These are phyloP conservation scores for Amylostereum areolatum DNA, from an alignment of 1,284 basidiomycete genomes.

Conservation along the genomic window DNA sequence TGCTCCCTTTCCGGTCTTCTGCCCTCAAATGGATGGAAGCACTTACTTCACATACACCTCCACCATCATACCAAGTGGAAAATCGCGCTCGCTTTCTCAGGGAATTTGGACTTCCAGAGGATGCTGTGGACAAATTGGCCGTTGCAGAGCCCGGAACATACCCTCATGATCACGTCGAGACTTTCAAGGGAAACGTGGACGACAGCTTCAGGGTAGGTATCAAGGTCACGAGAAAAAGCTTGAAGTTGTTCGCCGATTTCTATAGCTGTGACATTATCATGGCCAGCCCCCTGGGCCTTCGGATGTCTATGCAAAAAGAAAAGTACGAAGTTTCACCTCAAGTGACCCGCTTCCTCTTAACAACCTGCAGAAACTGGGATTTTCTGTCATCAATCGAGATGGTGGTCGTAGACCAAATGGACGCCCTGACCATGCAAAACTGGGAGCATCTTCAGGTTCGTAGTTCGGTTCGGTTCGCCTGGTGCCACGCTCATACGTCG, in stretches of 20 bases:
- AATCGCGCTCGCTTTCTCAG: conserved; percentile 77
- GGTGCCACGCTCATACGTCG: conserved; percentile 1
- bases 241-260: conserved; percentile 86
- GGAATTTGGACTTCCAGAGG: conserved; percentile 82
- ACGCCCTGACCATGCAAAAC: conserved; percentile 96
- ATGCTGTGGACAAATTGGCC: conserved; percentile 78
- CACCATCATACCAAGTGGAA: conserved; percentile 71
- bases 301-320: conserved; percentile 93
- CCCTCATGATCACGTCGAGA: conserved; percentile 87
- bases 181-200: conserved; percentile 95
- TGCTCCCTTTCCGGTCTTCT: conserved; percentile 89
- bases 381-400: conserved; percentile 94
- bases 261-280: conserved; percentile 90
- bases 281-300: conserved; percentile 88
- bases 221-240: conserved; percentile 86
- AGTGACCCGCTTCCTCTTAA: background rate
- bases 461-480: background rate
- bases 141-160: conserved; percentile 71
- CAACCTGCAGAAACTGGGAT: conserved; percentile 62
- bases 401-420: conserved; percentile 89
- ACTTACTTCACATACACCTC: conserved; percentile 62
- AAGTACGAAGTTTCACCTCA: conserved; percentile 41
- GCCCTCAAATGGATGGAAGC: conserved; percentile 77
- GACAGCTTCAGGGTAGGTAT: conserved; percentile 92
- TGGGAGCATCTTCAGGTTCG: conserved; percentile 94